Conservation (phyloP, 2,329 filamentous ascomycete genomes). For the Metarhizium album region DNA sequence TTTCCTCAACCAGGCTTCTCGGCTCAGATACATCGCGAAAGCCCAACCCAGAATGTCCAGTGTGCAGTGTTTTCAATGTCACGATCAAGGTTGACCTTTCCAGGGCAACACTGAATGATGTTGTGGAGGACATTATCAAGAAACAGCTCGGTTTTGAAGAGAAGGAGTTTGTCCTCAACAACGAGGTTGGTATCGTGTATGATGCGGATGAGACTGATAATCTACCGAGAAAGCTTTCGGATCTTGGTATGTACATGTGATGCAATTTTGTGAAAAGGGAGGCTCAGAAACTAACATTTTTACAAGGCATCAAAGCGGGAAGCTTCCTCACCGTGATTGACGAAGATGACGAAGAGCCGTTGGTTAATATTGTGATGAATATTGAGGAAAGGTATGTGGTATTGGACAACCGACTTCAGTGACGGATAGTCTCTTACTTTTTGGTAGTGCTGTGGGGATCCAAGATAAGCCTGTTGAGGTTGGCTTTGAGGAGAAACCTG, state of each 20-base stretch:
- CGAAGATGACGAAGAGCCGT: slow-evolving; percentile 61
- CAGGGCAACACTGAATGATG: slow-evolving; percentile 63
- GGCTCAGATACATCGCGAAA: slow-evolving; percentile 43
- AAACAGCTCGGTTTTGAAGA: slow-evolving; percentile 64
- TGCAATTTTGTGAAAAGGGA: neutral
- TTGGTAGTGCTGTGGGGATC: slow-evolving; percentile 27
- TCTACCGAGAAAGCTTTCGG: slow-evolving; percentile 63
- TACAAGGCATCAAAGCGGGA: slow-evolving; percentile 55
- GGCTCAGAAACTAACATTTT: neutral
- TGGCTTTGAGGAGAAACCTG: slow-evolving; percentile 29
- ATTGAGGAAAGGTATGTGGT: slow-evolving; percentile 49
- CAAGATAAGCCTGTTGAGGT: slow-evolving; percentile 46
- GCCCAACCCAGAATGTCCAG: slow-evolving; percentile 73
- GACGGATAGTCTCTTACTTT: slow-evolving; percentile 14
- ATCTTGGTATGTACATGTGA: slow-evolving; percentile 47
- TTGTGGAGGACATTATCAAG: slow-evolving; percentile 67
- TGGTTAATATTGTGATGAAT: slow-evolving; percentile 70
- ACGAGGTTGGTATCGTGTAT: slow-evolving; percentile 68
- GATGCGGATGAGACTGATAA: slow-evolving; percentile 86
- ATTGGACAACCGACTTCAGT: neutral
- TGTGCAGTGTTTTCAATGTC: slow-evolving; percentile 66
- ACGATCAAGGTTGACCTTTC: slow-evolving; percentile 57
- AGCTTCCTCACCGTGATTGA: slow-evolving; percentile 79
- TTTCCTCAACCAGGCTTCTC: slow-evolving; percentile 46
- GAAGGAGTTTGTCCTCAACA: slow-evolving; percentile 66